Evolutionary conservation across 768 basidiomycete species (phyloP).

Genomic region (Dacryopinax primogenitus): DNA sequence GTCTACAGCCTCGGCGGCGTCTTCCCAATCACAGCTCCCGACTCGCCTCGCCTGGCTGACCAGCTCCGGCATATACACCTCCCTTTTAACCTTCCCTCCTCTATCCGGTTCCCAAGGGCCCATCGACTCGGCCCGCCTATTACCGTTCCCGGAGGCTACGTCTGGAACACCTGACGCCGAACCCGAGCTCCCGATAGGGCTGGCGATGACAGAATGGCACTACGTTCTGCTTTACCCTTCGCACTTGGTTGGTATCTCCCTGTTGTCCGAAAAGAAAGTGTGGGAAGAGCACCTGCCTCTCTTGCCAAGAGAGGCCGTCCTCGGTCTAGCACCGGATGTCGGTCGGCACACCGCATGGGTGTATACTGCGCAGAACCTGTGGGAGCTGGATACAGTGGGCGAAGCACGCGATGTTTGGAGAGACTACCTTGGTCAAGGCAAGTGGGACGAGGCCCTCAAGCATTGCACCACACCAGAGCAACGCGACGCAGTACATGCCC

Average conservation of each 20-base stretch:
- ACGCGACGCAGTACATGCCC: conserved; percentile 66
- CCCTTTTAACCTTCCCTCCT: conserved; percentile 46
- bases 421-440: conserved; percentile 65
- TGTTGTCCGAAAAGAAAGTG: conserved; percentile 63
- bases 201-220: conserved; percentile 84
- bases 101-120: conserved; percentile 56
- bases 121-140: conserved; percentile 62
- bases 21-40: conserved; percentile 2
- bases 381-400: conserved; percentile 71
- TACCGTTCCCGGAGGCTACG: conserved; percentile 51
- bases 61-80: conserved; percentile 87
- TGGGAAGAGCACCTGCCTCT: conserved; percentile 76
- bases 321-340: conserved; percentile 70
- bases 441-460: conserved; percentile 63
- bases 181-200: conserved; percentile 51
- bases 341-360: conserved; percentile 88
- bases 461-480: conserved; percentile 86
- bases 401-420: conserved; percentile 94
- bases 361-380: conserved; percentile 76
- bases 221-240: conserved; percentile 75
- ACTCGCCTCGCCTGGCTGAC: conserved; percentile 5
- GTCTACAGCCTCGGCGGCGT: not conserved
- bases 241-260: conserved; percentile 61
- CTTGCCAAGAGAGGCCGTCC: conserved; percentile 61
- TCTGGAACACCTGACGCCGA: too few relatives aligned